A percentile compares a stretch with the other conserved stretches of the same genome.
Conservation (phyloP, 106 monocot species). For the Dendrobium catenatum region DNA sequence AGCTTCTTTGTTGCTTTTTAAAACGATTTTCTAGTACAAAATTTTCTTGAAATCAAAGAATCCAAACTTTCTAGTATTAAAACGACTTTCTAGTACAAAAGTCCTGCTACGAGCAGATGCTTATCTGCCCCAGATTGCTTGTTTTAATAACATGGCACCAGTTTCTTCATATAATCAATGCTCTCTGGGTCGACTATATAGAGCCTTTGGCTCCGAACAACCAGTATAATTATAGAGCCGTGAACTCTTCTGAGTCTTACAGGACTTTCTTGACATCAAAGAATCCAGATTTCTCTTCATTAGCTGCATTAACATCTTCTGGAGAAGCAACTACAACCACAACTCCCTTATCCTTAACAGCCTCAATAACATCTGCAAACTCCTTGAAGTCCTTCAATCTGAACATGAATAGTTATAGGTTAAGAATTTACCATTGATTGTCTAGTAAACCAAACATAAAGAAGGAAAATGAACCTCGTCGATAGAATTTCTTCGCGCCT, state of each 20-base stretch:
- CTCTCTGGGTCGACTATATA: background rate
- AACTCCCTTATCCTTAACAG: conserved; percentile 70
- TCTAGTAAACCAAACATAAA: background rate
- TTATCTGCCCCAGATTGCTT: too few species aligned
- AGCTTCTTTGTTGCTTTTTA: too few species aligned
- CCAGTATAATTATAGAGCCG: background rate
- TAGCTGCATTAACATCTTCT: conserved; percentile 70
- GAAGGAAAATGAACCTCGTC: conserved; percentile 43
- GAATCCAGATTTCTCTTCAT: conserved; percentile 47
- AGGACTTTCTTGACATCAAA: conserved; percentile 82
- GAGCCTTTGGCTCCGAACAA: background rate
- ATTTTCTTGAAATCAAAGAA: too few species aligned
- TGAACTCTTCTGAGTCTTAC: conserved; percentile 9
- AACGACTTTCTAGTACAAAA: too few species aligned
- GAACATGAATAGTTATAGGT: background rate
- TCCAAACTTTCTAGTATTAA: too few species aligned
- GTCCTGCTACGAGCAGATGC: too few species aligned
- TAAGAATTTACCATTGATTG: background rate
- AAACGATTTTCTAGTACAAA: too few species aligned
- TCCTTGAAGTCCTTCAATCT: conserved; percentile 94
- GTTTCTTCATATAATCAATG: background rate
- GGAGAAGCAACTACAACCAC: conserved; percentile 89
- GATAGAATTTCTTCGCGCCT: conserved; percentile 92
- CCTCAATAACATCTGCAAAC: conserved; percentile 81
- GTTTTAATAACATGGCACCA: background rate